Evolutionary conservation across 2,329 filamentous ascomycete genomes (phyloP).

Genomic region (Pochonia chlamydosporia): DNA sequence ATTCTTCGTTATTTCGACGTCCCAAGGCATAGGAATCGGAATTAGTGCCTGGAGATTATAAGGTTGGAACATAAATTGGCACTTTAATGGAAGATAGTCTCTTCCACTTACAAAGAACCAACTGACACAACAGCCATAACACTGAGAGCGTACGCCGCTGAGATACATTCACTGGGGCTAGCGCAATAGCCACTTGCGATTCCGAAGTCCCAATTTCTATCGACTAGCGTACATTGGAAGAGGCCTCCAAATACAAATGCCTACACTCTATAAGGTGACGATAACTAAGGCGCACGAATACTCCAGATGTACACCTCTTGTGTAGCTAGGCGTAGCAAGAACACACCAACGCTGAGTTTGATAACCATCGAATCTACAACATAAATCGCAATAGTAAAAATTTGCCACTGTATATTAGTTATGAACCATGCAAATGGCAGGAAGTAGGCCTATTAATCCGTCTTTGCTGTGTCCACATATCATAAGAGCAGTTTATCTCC

Average conservation of each 20-base stretch:
- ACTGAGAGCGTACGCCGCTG: slow-evolving; percentile 45
- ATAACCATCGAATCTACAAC: slow-evolving; percentile 50
- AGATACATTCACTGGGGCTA: slow-evolving; percentile 34
- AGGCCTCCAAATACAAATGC: slow-evolving; percentile 47
- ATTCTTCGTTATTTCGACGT: slow-evolving; percentile 45
- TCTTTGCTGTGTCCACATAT: slow-evolving; percentile 18
- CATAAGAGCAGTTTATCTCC: slow-evolving; percentile 37
- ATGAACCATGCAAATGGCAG: background rate
- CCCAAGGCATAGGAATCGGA: slow-evolving; percentile 50
- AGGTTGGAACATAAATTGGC: background rate
- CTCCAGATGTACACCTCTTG: slow-evolving; percentile 42
- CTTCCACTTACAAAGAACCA: slow-evolving; percentile 40
- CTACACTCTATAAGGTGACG: slow-evolving; percentile 40
- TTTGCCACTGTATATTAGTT: slow-evolving; percentile 37
- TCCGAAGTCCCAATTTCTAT: slow-evolving; percentile 48
- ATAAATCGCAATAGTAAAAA: slow-evolving; percentile 44
- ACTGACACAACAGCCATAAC: slow-evolving; percentile 46
- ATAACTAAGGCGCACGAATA: slow-evolving; percentile 40
- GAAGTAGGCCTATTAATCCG: background rate
- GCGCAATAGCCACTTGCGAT: slow-evolving; percentile 38
- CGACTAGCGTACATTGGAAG: slow-evolving; percentile 44
- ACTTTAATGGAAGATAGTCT: background rate
- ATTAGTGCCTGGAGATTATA: slow-evolving; percentile 34
- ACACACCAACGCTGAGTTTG: slow-evolving; percentile 50
- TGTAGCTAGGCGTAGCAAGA: slow-evolving; percentile 42